Percentiles rank a stretch among this genome's conserved stretches.
Conservation (phyloP, 2,329 filamentous ascomycete genomes). For the Penicillium carneum region DNA sequence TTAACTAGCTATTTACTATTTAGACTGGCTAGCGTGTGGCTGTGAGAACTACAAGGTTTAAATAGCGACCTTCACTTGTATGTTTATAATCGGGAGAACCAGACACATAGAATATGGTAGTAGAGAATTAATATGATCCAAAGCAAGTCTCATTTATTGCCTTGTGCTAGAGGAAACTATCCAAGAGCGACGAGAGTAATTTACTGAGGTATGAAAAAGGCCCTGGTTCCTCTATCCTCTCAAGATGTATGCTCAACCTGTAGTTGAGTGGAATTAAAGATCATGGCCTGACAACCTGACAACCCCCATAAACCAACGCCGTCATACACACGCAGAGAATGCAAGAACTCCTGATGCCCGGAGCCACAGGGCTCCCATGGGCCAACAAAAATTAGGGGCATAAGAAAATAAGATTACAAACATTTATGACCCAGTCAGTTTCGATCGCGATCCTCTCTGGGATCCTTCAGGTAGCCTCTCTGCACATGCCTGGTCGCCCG, state of each 20-base stretch:
- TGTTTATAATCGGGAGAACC: background rate
- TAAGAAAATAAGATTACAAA: constrained; percentile 34
- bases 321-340: constrained; percentile 31
- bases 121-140: background rate
- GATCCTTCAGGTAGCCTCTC: constrained; percentile 53
- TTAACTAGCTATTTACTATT: background rate
- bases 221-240: constrained; percentile 4
- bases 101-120: background rate
- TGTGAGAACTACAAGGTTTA: background rate
- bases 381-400: constrained; percentile 23
- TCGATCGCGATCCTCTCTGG: constrained; percentile 53
- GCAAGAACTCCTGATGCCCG: constrained; percentile 24
- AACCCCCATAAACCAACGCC: constrained; percentile 26
- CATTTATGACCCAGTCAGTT: constrained; percentile 33
- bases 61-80: background rate
- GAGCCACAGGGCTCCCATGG: constrained; percentile 6
- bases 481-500: constrained; percentile 55
- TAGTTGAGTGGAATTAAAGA: constrained; percentile 21
- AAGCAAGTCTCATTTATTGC: background rate
- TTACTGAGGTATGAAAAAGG: constrained; percentile 13
- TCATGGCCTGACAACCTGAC: constrained; percentile 14
- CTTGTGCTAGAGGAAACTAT: too few species aligned
- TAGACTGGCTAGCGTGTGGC: background rate
- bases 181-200: constrained; percentile 5
- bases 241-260: constrained; percentile 15